Evolutionary conservation across 768 basidiomycete species (phyloP).

Genomic region (Xerocomellus chrysenteron): DNA sequence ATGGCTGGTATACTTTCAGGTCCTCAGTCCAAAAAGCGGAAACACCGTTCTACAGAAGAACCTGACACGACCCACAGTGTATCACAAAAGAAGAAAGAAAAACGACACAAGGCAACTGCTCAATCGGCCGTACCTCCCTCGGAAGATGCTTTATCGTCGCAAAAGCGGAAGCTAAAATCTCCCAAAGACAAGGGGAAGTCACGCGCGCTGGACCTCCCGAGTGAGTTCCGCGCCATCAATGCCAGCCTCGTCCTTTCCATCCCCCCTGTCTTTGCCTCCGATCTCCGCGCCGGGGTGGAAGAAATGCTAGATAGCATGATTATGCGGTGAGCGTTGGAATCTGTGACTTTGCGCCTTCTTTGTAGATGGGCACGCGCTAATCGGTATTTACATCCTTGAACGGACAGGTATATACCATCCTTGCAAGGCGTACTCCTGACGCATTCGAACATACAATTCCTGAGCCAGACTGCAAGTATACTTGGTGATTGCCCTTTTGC

Average conservation of each 20-base stretch:
- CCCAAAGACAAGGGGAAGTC: conserved; percentile 40
- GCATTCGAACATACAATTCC: conserved; percentile 75
- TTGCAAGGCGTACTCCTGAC: conserved; percentile 84
- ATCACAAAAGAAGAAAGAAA: conserved; percentile 38
- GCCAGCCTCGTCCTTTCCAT: conserved; percentile 73
- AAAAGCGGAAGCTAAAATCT: conserved; percentile 23
- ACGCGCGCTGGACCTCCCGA: conserved; percentile 29
- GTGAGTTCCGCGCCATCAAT: conserved; percentile 61
- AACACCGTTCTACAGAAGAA: conserved; percentile 34
- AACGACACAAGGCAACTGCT: conserved; percentile 21
- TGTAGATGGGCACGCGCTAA: conserved; percentile 1
- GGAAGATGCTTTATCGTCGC: conserved; percentile 10
- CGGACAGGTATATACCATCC: conserved; percentile 81
- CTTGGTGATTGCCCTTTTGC: conserved; percentile 85
- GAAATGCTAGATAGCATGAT: conserved; percentile 94
- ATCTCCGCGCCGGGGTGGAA: conserved; percentile 71
- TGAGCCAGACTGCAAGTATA: conserved; percentile 62
- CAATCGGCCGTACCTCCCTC: background rate
- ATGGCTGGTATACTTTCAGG: conserved; percentile 12
- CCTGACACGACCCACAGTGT: conserved; percentile 19
- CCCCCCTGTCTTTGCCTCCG: conserved; percentile 75
- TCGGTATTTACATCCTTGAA: background rate
- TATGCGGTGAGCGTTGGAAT: conserved; percentile 70
- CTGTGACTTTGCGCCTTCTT: conserved; percentile 1
- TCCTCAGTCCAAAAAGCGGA: conserved; percentile 50